Evolutionary conservation across 805 yeast species (phyloP).

Genomic region (Candida railenensis): DNA sequence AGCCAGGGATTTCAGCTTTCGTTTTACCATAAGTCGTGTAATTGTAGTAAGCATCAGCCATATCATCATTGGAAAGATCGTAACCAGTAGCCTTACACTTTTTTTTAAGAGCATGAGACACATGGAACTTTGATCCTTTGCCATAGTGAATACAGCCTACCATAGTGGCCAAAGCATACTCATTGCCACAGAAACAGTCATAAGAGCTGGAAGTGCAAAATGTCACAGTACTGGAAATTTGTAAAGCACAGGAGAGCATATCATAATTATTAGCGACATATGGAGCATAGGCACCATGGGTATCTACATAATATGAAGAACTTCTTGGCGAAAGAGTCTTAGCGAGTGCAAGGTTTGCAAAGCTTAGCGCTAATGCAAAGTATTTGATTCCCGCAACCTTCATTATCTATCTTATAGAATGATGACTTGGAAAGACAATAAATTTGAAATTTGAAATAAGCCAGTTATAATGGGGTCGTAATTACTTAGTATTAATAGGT

Average conservation of each 20-base stretch:
- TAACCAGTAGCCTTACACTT: conserved; percentile 6
- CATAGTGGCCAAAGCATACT: conserved; percentile 27
- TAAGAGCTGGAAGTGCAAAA: background rate
- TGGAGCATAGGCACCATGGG: background rate
- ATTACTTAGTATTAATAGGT: too few species aligned
- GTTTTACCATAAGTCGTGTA: conserved; percentile 15
- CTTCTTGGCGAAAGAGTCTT: too few species aligned
- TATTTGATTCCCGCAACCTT: too few species aligned
- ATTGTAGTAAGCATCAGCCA: conserved; percentile 12
- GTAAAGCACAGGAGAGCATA: background rate
- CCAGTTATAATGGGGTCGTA: too few species aligned
- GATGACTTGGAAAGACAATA: too few species aligned
- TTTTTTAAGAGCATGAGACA: background rate
- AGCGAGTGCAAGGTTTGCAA: background rate
- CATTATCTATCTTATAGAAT: too few species aligned
- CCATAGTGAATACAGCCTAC: conserved; percentile 20
- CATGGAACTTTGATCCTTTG: background rate
- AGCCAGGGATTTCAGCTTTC: background rate
- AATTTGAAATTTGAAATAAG: too few species aligned
- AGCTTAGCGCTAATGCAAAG: too few species aligned
- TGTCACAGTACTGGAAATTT: background rate
- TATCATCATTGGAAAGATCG: conserved; percentile 17
- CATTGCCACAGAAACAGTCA: conserved; percentile 24
- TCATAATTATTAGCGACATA: background rate
- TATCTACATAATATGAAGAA: background rate